A percentile compares a stretch with the other conserved stretches of the same genome.
These are phyloP conservation scores for Anethum foeniculum DNA, from an alignment of 140 eudicot genomes.

Conservation along the genomic window DNA sequence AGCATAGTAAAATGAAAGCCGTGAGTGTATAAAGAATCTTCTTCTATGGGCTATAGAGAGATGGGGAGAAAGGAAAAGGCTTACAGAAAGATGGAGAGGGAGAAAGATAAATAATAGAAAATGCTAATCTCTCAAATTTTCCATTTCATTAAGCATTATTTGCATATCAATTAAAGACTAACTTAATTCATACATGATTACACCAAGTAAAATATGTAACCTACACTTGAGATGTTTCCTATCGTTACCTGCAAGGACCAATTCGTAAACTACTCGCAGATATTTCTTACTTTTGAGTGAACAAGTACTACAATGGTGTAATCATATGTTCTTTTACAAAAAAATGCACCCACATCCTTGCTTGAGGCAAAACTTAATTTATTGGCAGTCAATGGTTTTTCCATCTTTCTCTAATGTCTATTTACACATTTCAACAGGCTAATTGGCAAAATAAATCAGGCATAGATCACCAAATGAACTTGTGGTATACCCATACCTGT, in stretches of 20 bases:
- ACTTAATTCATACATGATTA: neutral
- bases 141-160: neutral
- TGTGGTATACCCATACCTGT: conserved; percentile 36
- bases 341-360: neutral
- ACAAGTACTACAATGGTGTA: neutral
- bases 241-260: neutral
- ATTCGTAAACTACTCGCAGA: neutral
- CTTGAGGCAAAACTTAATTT: neutral
- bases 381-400: neutral
- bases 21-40: neutral
- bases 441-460: neutral
- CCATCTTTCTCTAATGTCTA: neutral
- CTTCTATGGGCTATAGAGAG: neutral
- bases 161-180: neutral
- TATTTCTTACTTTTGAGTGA: neutral
- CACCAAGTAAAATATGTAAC: neutral
- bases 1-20: neutral
- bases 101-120: neutral
- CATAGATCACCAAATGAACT: neutral
- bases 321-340: neutral
- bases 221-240: neutral
- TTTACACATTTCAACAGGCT: neutral
- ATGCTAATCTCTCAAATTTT: neutral
- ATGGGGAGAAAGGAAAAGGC: neutral
- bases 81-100: neutral